Evolutionary conservation across 2,329 filamentous ascomycete species (phyloP).

Genomic region (Pseudogymnoascus sp.): DNA sequence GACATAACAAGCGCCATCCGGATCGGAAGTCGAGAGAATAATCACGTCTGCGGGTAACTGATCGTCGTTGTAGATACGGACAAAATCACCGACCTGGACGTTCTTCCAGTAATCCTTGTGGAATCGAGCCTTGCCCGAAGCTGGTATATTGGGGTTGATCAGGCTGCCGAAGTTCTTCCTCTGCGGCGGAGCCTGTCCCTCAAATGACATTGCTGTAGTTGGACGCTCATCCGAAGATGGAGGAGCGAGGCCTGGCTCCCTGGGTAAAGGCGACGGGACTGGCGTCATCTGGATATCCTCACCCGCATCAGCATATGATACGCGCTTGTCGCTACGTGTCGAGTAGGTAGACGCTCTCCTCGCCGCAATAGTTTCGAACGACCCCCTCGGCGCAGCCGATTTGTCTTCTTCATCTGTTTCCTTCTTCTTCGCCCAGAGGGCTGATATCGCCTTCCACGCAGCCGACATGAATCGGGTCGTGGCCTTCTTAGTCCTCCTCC

Average conservation of each 20-base stretch:
- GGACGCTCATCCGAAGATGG: not conserved
- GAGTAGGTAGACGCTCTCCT: slow-evolving; percentile 35
- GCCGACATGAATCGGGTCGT: slow-evolving; percentile 36
- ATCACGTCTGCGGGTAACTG: slow-evolving; percentile 91
- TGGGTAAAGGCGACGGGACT: slow-evolving; percentile 72
- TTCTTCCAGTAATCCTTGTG: slow-evolving; percentile 94
- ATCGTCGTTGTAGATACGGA: slow-evolving; percentile 93
- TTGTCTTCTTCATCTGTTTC: slow-evolving; percentile 17
- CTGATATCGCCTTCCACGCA: not conserved
- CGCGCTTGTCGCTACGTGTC: slow-evolving; percentile 22
- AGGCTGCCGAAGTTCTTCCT: slow-evolving; percentile 32
- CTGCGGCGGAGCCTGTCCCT: not conserved
- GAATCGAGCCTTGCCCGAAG: slow-evolving; percentile 69
- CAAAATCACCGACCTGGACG: slow-evolving; percentile 89
- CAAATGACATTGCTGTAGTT: not conserved
- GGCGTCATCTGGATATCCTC: slow-evolving; percentile 94
- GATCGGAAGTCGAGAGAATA: slow-evolving; percentile 84
- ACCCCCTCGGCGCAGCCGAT: slow-evolving; percentile 32
- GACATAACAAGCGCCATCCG: slow-evolving; percentile 91
- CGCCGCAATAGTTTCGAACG: slow-evolving; percentile 53
- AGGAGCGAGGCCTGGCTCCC: slow-evolving; percentile 25
- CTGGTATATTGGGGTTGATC: slow-evolving; percentile 61
- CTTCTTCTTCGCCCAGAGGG: slow-evolving; percentile 44
- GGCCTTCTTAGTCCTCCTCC: slow-evolving; percentile 88
- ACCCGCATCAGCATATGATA: slow-evolving; percentile 46